Evolutionary conservation across 2,329 filamentous ascomycete genomes (phyloP).

Genomic region (Colletotrichum paranaense): DNA sequence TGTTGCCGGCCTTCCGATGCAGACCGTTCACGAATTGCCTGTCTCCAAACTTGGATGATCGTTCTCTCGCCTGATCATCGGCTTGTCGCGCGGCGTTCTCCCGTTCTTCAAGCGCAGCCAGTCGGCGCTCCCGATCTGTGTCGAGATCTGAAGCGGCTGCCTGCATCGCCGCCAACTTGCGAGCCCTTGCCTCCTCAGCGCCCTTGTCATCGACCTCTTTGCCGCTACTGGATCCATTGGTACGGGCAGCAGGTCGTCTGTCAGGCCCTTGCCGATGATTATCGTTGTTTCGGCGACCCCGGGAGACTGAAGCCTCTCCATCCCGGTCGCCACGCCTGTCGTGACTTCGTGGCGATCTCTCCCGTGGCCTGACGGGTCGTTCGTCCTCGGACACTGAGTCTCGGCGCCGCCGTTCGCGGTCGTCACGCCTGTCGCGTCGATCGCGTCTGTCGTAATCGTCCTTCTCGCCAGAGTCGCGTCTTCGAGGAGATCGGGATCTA

Average conservation of each 20-base stretch:
- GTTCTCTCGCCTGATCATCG: slow-evolving; percentile 72
- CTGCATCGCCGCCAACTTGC: slow-evolving; percentile 80
- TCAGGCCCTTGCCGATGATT: slow-evolving; percentile 36
- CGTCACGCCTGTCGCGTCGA: slow-evolving; percentile 39
- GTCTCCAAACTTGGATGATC: slow-evolving; percentile 71
- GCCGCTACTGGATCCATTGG: slow-evolving; percentile 34
- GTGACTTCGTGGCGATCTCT: slow-evolving; percentile 13
- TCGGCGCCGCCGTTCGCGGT: slow-evolving; percentile 44
- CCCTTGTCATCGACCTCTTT: slow-evolving; percentile 41
- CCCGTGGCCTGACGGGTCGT: slow-evolving; percentile 44
- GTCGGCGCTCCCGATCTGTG: slow-evolving; percentile 73
- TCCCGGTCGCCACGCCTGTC: slow-evolving; percentile 40
- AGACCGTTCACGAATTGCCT: slow-evolving; percentile 73
- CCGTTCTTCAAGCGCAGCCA: slow-evolving; percentile 73
- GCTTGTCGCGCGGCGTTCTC: slow-evolving; percentile 74
- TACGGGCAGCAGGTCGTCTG: slow-evolving; percentile 34
- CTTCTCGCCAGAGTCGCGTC: slow-evolving; percentile 26
- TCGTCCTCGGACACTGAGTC: slow-evolving; percentile 43
- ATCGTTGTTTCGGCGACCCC: slow-evolving; percentile 38
- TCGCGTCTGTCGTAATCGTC: slow-evolving; percentile 17
- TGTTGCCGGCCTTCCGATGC: slow-evolving; percentile 67
- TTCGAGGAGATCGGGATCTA: slow-evolving; percentile 30
- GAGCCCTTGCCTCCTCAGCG: slow-evolving; percentile 68
- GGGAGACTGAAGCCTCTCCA: slow-evolving; percentile 28
- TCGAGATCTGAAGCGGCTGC: slow-evolving; percentile 77